These are phyloP conservation scores for Penicillium lagena DNA, from an alignment of 495 filamentous ascomycete genomes.

Conservation along the genomic window DNA sequence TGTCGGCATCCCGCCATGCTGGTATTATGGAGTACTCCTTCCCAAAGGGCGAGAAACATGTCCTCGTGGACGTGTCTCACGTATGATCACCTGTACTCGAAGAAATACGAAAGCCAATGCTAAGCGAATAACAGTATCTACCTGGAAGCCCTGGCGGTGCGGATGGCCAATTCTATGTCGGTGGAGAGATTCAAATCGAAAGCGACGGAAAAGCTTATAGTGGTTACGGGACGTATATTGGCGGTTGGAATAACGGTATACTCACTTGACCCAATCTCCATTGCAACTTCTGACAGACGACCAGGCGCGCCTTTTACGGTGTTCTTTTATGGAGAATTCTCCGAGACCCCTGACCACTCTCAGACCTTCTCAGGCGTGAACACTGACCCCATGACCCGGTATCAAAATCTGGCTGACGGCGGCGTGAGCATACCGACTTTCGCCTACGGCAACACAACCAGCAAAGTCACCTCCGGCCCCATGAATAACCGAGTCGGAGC, in stretches of 20 bases:
- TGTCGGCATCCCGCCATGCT: slow-evolving; percentile 54
- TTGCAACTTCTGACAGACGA: slow-evolving; percentile 10
- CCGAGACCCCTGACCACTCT: slow-evolving; percentile 25
- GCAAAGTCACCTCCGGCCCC: slow-evolving; percentile 22
- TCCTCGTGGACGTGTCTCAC: slow-evolving; percentile 61
- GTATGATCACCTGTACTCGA: slow-evolving; percentile 19
- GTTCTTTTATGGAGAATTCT: slow-evolving; percentile 60
- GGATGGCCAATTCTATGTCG: slow-evolving; percentile 53
- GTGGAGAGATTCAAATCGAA: slow-evolving; percentile 49
- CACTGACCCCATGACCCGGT: slow-evolving; percentile 29
- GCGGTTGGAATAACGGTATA: slow-evolving; percentile 51
- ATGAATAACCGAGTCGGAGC: slow-evolving; percentile 33
- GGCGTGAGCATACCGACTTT: slow-evolving; percentile 16
- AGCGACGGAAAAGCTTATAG: slow-evolving; percentile 42
- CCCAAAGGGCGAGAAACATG: slow-evolving; percentile 36
- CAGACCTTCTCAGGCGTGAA: slow-evolving; percentile 49
- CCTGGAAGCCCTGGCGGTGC: slow-evolving; percentile 51
- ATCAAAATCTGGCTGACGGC: slow-evolving; percentile 23
- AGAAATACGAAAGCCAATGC: neutral
- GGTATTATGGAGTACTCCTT: slow-evolving; percentile 58
- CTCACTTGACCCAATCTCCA: neutral
- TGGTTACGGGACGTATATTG: slow-evolving; percentile 56
- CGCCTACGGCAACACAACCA: slow-evolving; percentile 10
- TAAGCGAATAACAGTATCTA: slow-evolving; percentile 25
- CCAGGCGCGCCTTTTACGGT: slow-evolving; percentile 54